phyloP scores from a whole-genome alignment of 805 yeast genomes.

The Nakazawaea wickerhamii region DNA sequence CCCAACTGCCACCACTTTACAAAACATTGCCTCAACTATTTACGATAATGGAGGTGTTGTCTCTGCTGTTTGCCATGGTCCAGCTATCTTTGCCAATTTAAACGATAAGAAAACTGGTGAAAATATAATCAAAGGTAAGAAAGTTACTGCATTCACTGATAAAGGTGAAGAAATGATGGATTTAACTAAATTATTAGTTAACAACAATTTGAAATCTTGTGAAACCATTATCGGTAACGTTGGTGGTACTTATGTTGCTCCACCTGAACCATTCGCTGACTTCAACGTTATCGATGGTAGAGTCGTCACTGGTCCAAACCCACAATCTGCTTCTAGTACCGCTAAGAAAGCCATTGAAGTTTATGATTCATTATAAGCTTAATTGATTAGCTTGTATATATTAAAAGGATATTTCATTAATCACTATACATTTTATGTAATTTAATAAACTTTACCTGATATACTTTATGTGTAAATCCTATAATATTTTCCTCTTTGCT shows the following conservation, averaged over 20 bases:
- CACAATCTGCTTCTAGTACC: slow-evolving; percentile 47
- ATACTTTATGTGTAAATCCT: too few species aligned
- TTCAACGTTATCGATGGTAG: slow-evolving; percentile 50
- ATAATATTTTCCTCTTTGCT: slow-evolving; percentile 6
- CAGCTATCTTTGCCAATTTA: slow-evolving; percentile 49
- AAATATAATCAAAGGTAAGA: slow-evolving; percentile 44
- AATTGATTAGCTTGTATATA: not conserved
- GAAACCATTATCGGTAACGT: slow-evolving; percentile 31
- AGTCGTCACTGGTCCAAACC: slow-evolving; percentile 62
- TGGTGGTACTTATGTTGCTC: slow-evolving; percentile 41
- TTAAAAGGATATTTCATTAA: not conserved
- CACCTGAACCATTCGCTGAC: slow-evolving; percentile 47
- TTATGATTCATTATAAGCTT: not conserved
- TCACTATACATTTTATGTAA: not conserved
- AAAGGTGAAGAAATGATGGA: slow-evolving; percentile 40
- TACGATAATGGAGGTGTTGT: slow-evolving; percentile 50
- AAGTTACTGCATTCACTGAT: slow-evolving; percentile 57
- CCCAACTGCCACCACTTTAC: slow-evolving; percentile 44
- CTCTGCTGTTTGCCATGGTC: slow-evolving; percentile 67
- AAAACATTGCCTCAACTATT: slow-evolving; percentile 38
- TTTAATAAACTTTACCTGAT: too few species aligned
- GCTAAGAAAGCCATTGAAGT: slow-evolving; percentile 32
- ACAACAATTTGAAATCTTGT: slow-evolving; percentile 28
- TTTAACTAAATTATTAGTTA: slow-evolving; percentile 23
- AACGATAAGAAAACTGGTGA: slow-evolving; percentile 36